Conservation (phyloP, 495 filamentous ascomycete species). For the Astrocystis sublimbata region DNA sequence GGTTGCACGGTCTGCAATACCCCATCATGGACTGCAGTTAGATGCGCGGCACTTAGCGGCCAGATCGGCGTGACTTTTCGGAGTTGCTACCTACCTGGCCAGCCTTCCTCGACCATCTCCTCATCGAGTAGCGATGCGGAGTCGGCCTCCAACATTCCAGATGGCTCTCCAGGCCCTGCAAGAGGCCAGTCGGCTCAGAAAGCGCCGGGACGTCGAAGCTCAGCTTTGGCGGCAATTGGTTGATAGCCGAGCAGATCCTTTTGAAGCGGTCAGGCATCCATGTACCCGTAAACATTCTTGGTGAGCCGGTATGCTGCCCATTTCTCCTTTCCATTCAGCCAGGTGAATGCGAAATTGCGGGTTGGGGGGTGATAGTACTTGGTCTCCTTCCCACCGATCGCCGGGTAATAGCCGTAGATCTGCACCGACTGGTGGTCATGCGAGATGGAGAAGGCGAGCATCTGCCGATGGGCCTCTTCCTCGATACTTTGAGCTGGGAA, state of each 20-base stretch:
- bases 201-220: constrained; percentile 20
- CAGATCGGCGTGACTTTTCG: not conserved
- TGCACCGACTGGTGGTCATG: constrained; percentile 42
- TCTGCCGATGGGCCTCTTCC: constrained; percentile 41
- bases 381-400: constrained; percentile 31
- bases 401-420: constrained; percentile 42
- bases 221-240: constrained; percentile 34
- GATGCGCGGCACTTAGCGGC: not conserved
- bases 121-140: constrained; percentile 7
- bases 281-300: constrained; percentile 43
- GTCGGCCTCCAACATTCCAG: not conserved
- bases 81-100: not conserved
- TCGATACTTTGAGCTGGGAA: constrained; percentile 12
- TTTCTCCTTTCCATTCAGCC: constrained; percentile 36
- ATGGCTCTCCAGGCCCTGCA: constrained; percentile 7
- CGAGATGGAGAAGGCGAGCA: constrained; percentile 51
- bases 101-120: not conserved
- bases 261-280: constrained; percentile 44
- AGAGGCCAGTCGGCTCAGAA: constrained; percentile 19
- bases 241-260: constrained; percentile 44
- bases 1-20: not conserved
- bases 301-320: constrained; percentile 39
- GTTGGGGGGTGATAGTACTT: constrained; percentile 38
- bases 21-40: not conserved
- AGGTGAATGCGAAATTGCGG: constrained; percentile 18